Evolutionary conservation across 352 stramenopile genomes (phyloP).

Genomic region (Elongisporangium prolatum): DNA sequence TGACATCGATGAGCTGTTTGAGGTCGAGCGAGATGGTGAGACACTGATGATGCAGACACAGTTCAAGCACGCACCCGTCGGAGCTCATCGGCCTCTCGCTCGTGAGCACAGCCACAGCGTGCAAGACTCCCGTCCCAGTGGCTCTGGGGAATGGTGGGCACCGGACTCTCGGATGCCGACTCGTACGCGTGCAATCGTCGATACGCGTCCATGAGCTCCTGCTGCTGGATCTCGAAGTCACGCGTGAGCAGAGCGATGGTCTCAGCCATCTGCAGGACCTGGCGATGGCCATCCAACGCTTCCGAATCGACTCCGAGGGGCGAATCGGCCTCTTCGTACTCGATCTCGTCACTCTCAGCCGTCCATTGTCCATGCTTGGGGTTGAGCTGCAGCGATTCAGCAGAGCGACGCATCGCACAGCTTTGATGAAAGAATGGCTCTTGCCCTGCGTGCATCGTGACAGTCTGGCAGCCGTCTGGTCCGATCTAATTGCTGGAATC

Average conservation of each 20-base stretch:
- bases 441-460: background rate
- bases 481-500: background rate
- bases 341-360: background rate
- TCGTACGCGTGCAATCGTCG: constrained; percentile 44
- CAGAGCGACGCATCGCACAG: background rate
- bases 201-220: constrained; percentile 47
- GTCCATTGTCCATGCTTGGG: background rate
- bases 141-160: background rate
- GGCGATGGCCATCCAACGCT: constrained; percentile 42
- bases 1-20: constrained; percentile 41
- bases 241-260: constrained; percentile 57
- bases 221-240: constrained; percentile 54
- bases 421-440: background rate
- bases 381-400: background rate
- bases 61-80: constrained; percentile 1
- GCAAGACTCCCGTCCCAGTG: background rate
- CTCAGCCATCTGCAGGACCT: constrained; percentile 59
- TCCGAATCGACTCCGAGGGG: constrained; percentile 6
- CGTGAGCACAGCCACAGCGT: constrained; percentile 1
- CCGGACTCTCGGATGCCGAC: constrained; percentile 5
- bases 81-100: constrained; percentile 7
- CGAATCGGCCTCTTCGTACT: background rate
- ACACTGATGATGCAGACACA: background rate
- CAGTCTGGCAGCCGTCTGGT: background rate
- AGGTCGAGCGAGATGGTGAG: background rate